These are phyloP conservation scores for Candida sp. DNA, from an alignment of 1,139 yeast genomes.

Conservation along the genomic window DNA sequence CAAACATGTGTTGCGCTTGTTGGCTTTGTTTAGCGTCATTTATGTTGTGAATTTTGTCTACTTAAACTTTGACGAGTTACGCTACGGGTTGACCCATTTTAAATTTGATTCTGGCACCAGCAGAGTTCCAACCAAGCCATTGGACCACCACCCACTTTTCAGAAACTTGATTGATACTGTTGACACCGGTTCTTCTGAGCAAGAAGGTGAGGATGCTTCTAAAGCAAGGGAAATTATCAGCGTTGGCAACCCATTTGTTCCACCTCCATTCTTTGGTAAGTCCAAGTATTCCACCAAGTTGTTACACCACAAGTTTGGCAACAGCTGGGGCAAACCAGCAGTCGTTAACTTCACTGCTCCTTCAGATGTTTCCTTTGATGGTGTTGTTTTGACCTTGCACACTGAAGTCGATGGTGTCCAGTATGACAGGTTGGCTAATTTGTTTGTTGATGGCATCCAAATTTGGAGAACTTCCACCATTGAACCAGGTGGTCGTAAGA, in stretches of 20 bases:
- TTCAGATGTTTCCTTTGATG: constrained; percentile 48
- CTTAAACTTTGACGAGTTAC: not conserved
- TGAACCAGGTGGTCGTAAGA: constrained; percentile 64
- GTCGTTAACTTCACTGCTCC: constrained; percentile 31
- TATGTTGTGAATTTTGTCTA: constrained; percentile 1
- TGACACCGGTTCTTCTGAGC: not conserved
- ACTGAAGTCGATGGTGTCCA: constrained; percentile 71
- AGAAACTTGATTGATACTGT: constrained; percentile 9
- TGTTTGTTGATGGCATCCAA: constrained; percentile 67
- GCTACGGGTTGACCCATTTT: not conserved
- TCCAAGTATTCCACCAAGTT: constrained; percentile 28
- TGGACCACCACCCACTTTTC: constrained; percentile 8
- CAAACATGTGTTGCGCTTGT: not conserved
- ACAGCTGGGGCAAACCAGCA: constrained; percentile 42
- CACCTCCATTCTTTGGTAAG: constrained; percentile 30
- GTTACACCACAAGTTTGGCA: constrained; percentile 38
- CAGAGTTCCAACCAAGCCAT: not conserved
- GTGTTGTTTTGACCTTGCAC: constrained; percentile 62
- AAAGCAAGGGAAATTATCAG: constrained; percentile 22
- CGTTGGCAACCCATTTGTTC: constrained; percentile 34
- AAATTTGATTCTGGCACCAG: not conserved
- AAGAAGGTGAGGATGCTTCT: constrained; percentile 2
- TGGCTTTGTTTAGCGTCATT: not conserved
- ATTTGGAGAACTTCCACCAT: constrained; percentile 89
- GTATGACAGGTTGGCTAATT: constrained; percentile 76